Base-by-base conservation (phyloP, 75 land plant genomes). In the Pinus taeda region DNA sequence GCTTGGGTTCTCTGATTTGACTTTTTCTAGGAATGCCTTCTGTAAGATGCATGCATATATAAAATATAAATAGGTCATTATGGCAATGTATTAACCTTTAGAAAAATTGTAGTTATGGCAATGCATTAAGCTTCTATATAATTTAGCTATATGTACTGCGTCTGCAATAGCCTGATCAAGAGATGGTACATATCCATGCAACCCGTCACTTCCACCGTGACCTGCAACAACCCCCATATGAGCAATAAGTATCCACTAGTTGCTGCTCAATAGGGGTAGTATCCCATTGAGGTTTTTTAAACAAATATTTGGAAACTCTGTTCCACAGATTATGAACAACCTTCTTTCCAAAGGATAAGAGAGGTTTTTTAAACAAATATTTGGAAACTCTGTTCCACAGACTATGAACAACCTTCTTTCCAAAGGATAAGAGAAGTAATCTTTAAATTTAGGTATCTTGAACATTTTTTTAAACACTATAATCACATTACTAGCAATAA, bases 131-230 rank as follows among this genome's bases (percentile, higher is more conserved):
- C n/a, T 49, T 26, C 33, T 17, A 26, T 20, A 18, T 21, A 57
- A 29, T 36, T 15, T 49, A 18, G 15, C 15, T 30, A 78, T 20
- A 76, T 79, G 76, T 94, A 93, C 98, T 78, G 83, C 59, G 60
- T 91, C 94, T 62, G 60, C 33, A 22, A 93, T 92, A 60, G 87
- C 98, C 84, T 91, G 59, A 77, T 95, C 97, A 22, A 95, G 88
- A 18, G 94, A 91, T 83, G 77, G 95, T 57, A 95, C 98, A 82
- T 95, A 95, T 60, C 90, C 98, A 85, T 95, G 98, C 80, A 95
- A 75, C 6, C 91, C 94, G 77, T 95, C 98, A 76, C 97, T 95
- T 65, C 98, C 98, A 75, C 98, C 98, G 80, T 95, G 98, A 18
- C 98, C 98, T 95, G 76, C 55, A 49, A 49, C 55, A 49, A 49